These are phyloP conservation scores for Acer negundo DNA, from an alignment of 345 rosid genomes.

Conservation along the genomic window DNA sequence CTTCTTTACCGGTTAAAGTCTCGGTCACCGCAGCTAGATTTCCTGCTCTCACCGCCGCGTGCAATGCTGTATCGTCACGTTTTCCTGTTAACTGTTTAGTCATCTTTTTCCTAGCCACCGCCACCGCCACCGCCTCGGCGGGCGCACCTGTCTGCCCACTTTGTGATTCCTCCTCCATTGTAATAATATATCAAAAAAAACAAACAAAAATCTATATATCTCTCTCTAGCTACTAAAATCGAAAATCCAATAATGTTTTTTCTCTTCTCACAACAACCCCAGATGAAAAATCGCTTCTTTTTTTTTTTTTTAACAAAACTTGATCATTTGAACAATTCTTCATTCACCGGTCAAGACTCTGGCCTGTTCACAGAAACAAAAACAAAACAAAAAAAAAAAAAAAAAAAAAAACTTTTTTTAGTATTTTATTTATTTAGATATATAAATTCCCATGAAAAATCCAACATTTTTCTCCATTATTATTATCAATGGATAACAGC, in stretches of 20 bases:
- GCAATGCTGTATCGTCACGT: slow-evolving; percentile 73
- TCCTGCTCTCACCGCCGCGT: slow-evolving; percentile 78
- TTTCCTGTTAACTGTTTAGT: slow-evolving; percentile 86
- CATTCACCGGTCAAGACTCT: slow-evolving; percentile 12
- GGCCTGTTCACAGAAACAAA: slow-evolving; percentile 23
- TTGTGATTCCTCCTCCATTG: slow-evolving; percentile 35
- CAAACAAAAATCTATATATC: no score
- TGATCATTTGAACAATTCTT: not conserved
- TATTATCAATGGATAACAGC: not conserved
- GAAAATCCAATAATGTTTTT: slow-evolving; percentile 1
- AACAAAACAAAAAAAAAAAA: not conserved
- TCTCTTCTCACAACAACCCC: slow-evolving; percentile 36
- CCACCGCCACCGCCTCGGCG: not conserved
- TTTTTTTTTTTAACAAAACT: slow-evolving; percentile 10
- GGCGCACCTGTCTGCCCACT: slow-evolving; percentile 17
- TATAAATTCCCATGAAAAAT: no score
- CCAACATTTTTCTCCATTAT: slow-evolving; percentile 6
- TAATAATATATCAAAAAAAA: slow-evolving; percentile 4
- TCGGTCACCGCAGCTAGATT: slow-evolving; percentile 50
- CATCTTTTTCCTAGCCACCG: slow-evolving; percentile 61
- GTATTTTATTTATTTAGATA: no score
- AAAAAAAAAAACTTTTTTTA: no score
- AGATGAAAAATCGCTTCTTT: slow-evolving; percentile 39
- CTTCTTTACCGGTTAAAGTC: slow-evolving; percentile 44
- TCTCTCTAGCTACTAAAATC: no score